These are phyloP conservation scores for Neonectria sp. DNA, from an alignment of 2,329 filamentous ascomycete genomes.

Conservation along the genomic window DNA sequence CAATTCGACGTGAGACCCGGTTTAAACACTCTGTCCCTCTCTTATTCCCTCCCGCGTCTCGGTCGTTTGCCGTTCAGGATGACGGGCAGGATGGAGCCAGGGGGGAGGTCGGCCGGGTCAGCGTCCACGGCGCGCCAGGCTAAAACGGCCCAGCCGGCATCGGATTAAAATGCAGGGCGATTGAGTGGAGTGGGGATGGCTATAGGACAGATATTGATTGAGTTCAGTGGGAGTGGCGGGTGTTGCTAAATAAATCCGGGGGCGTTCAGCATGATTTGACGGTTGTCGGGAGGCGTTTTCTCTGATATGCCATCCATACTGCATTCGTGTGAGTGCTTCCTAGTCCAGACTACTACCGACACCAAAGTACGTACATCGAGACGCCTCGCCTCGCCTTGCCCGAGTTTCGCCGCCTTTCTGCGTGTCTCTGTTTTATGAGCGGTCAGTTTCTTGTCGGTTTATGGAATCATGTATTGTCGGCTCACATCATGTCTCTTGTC, in stretches of 20 bases:
- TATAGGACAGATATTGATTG: conserved; percentile 5
- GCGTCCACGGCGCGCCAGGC: conserved; percentile 35
- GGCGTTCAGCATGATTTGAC: conserved; percentile 14
- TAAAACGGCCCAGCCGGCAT: conserved; percentile 41
- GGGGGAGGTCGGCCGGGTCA: conserved; percentile 2
- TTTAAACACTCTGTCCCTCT: conserved; percentile 16
- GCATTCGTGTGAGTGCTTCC: neutral
- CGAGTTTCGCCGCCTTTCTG: neutral
- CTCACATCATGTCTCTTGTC: neutral
- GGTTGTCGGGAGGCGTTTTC: conserved; percentile 30
- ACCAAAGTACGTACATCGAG: neutral
- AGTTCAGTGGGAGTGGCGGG: conserved; percentile 28
- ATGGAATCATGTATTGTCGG: neutral
- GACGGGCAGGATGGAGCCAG: conserved; percentile 21
- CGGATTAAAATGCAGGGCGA: conserved; percentile 31
- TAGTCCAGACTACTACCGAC: neutral
- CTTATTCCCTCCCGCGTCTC: conserved; percentile 9
- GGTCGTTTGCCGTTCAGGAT: conserved; percentile 20
- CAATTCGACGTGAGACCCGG: conserved; percentile 14
- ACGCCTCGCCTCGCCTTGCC: neutral
- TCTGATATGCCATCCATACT: conserved; percentile 4
- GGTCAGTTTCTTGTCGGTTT: neutral
- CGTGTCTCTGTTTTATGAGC: neutral
- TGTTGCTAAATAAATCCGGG: conserved; percentile 41
- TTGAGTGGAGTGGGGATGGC: conserved; percentile 10